Base-by-base conservation (phyloP, 2,329 filamentous ascomycete species). In the Fusarium setosum region DNA sequence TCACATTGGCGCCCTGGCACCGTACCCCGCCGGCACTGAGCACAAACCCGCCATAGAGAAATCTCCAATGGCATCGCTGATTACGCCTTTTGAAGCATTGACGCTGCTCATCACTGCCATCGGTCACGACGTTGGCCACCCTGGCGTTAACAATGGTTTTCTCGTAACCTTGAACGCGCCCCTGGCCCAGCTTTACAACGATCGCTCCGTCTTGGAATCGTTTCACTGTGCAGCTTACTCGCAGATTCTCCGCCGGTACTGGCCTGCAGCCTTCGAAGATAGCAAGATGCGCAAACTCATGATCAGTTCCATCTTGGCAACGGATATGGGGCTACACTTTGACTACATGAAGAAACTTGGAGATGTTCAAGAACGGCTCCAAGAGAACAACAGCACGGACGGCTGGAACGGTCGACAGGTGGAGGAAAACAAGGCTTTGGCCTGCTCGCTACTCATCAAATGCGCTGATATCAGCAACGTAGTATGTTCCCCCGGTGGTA, bases 391-490 rank as follows among this genome's bases (percentile, higher is more conserved):
- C 56, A 85, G 83, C 48, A 86, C 88, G 5, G 89, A 93, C 57
- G 87, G 86, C 9, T 97, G 93, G 94, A 91, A 90, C 61, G 88
- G 87, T 6, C 91, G 94, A 67, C 86, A 91, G 68, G 76, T 90
- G 11, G 90, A 96, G 61, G 91, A 94, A 69, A 87, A 94, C 68
- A 92, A 90, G 68, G 89, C 92, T 10, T 80, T 98, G 44, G 83
- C 91, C n/a, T 98, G 96, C 78, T 94, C 94, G 13, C 81, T 99
- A 56, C 82, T 99, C 59, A 97, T 99, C 80, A 99, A 99, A 77
- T 98, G 96, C 75, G 96, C 96, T 35, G 96, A 99, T 77, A 98
- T 99, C 74, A 97, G 95, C 81, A 99, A 99, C 76, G 96, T 98
- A 76, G 92, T 95, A 85, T 77, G 92, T 90, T 32, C 9, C 40